phyloP scores from a whole-genome alignment of 169 alveolate species.

The Fabrea salina region DNA sequence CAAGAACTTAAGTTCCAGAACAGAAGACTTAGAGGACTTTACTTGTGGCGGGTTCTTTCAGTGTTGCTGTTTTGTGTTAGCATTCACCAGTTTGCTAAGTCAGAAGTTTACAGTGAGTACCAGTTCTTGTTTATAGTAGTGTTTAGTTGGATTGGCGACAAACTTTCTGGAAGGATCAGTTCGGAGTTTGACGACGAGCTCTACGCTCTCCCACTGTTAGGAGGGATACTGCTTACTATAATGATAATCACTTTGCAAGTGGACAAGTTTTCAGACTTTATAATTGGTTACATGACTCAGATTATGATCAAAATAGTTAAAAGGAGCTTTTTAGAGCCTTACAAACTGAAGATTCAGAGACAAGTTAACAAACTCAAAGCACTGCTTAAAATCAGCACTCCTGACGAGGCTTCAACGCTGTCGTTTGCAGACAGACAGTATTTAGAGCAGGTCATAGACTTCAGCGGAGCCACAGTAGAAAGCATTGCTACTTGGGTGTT shows the following conservation, averaged over 20 bases:
- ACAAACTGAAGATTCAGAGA: background rate
- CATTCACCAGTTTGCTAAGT: background rate
- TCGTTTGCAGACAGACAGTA: slow-evolving; percentile 11
- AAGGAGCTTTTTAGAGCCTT: slow-evolving; percentile 24
- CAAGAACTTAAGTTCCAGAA: background rate
- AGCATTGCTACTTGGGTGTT: background rate
- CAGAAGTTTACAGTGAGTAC: background rate
- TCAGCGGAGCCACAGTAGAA: background rate
- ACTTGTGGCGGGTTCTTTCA: slow-evolving; percentile 4
- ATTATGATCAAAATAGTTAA: background rate
- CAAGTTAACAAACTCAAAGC: background rate
- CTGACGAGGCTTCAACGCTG: background rate
- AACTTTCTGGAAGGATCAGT: background rate
- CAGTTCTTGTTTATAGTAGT: background rate
- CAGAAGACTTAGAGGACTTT: background rate
- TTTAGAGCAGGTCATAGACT: slow-evolving; percentile 13
- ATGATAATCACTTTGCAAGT: slow-evolving; percentile 13
- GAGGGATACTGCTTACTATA: background rate
- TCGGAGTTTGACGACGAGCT: slow-evolving; percentile 2
- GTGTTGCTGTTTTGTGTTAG: slow-evolving; percentile 4
- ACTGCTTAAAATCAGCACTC: background rate
- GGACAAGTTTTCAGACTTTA: slow-evolving; percentile 11
- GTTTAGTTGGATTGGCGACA: background rate
- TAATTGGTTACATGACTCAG: slow-evolving; percentile 16
- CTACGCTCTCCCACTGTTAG: slow-evolving; percentile 11